phyloP scores from a whole-genome alignment of 2,329 filamentous ascomycete genomes.

The Tolypocladium paradoxum region DNA sequence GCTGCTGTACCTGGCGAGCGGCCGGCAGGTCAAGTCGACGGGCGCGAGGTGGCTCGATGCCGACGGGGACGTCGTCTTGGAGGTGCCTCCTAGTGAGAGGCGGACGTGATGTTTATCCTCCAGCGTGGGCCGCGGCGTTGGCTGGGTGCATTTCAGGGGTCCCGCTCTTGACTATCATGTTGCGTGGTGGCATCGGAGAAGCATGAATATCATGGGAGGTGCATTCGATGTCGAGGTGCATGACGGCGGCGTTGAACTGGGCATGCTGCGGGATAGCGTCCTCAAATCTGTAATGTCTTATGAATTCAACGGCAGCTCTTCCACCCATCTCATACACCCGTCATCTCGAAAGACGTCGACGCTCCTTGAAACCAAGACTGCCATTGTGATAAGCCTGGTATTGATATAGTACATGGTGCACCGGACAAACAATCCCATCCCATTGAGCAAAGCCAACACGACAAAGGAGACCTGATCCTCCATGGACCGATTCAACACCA shows the following conservation, averaged over 20 bases:
- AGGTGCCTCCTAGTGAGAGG: slow-evolving; percentile 20
- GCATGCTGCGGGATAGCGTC: background rate
- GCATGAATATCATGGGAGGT: background rate
- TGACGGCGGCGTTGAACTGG: background rate
- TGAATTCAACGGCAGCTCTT: background rate
- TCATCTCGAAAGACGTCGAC: background rate
- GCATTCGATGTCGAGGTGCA: background rate
- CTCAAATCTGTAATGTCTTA: background rate
- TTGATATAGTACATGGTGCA: background rate
- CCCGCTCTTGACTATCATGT: too few species aligned
- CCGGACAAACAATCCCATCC: background rate
- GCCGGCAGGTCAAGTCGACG: slow-evolving; percentile 46
- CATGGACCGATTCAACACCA: background rate
- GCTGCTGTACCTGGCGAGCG: slow-evolving; percentile 61
- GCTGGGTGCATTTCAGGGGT: too few species aligned
- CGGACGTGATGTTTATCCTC: background rate
- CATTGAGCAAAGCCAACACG: background rate
- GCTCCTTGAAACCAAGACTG: background rate
- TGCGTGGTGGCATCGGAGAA: background rate
- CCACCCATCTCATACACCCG: background rate
- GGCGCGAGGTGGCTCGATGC: slow-evolving; percentile 58
- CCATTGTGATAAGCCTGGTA: background rate
- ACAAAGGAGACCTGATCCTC: background rate
- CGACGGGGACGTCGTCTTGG: slow-evolving; percentile 39
- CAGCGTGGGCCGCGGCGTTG: background rate